phyloP scores from a whole-genome alignment of 495 filamentous ascomycete genomes.

The Lentithecium fluviatile region DNA sequence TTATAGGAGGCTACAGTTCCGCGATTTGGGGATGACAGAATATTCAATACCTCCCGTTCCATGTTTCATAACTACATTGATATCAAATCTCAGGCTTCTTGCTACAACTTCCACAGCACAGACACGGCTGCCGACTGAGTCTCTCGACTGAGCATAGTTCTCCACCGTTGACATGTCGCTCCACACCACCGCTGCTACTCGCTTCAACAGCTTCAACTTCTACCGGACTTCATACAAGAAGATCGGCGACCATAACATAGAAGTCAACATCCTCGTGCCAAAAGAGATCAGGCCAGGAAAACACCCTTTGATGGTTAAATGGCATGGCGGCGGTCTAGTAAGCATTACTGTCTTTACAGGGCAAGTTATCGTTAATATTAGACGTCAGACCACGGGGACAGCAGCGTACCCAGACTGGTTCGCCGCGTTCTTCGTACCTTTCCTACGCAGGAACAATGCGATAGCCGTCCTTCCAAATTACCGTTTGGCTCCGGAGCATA shows the following conservation, averaged over 20 bases:
- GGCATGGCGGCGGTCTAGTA: slow-evolving; percentile 33
- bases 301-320: slow-evolving; percentile 29
- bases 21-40: background rate
- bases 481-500: slow-evolving; percentile 8
- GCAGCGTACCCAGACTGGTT: slow-evolving; percentile 13
- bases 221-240: slow-evolving; percentile 28
- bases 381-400: slow-evolving; percentile 2
- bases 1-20: background rate
- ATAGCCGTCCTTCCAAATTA: slow-evolving; percentile 10
- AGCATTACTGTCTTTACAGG: background rate
- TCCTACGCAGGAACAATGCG: slow-evolving; percentile 5
- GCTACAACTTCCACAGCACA: background rate
- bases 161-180: slow-evolving; percentile 15
- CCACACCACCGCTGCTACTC: slow-evolving; percentile 17
- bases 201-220: slow-evolving; percentile 29
- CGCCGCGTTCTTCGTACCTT: slow-evolving; percentile 1
- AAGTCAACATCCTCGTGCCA: slow-evolving; percentile 27
- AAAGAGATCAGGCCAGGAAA: slow-evolving; percentile 29
- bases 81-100: background rate
- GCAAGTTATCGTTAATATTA: background rate
- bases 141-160: background rate
- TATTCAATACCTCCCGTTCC: background rate
- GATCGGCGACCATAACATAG: slow-evolving; percentile 25
- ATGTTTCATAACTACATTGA: background rate
- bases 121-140: background rate